Percentiles rank a stretch among this genome's conserved stretches.
Conservation (phyloP, 2,329 filamentous ascomycete genomes). For the Fusarium subtropicale region DNA sequence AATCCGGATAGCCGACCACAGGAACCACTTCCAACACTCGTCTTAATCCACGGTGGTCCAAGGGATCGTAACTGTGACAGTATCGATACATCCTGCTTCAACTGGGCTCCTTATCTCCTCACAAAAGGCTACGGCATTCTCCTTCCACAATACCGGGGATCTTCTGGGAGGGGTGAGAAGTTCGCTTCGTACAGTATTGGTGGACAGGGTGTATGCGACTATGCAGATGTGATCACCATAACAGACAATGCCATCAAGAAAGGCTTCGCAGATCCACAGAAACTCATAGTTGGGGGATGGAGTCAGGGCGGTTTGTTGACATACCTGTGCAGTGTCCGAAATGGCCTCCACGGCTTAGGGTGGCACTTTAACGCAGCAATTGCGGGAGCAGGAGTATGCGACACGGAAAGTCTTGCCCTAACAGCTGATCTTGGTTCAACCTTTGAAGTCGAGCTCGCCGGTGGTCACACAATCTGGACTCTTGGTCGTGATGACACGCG, state of each 20-base stretch:
- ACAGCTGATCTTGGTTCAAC: constrained; percentile 42
- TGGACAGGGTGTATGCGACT: constrained; percentile 52
- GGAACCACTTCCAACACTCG: constrained; percentile 23
- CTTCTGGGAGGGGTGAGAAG: constrained; percentile 48
- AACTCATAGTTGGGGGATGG: constrained; percentile 53
- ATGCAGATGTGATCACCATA: constrained; percentile 52
- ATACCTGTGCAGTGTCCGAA: constrained; percentile 53
- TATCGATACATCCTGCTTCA: constrained; percentile 46
- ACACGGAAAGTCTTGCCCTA: constrained; percentile 52
- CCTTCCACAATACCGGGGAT: constrained; percentile 54
- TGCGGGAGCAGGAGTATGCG: constrained; percentile 52
- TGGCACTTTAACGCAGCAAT: constrained; percentile 54
- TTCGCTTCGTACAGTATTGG: constrained; percentile 49
- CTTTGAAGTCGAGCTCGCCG: constrained; percentile 25
- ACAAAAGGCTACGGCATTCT: constrained; percentile 54
- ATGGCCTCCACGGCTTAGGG: constrained; percentile 48
- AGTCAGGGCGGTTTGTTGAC: constrained; percentile 55
- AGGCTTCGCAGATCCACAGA: constrained; percentile 48
- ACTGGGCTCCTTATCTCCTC: constrained; percentile 50
- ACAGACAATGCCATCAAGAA: constrained; percentile 50
- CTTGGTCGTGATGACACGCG: constrained; percentile 11
- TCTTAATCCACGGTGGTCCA: constrained; percentile 32
- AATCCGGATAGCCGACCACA: not conserved
- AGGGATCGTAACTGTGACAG: constrained; percentile 18
- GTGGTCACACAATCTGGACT: constrained; percentile 19